Conservation (phyloP, 1,284 basidiomycete species). For the Pseudozyma flocculosa region DNA sequence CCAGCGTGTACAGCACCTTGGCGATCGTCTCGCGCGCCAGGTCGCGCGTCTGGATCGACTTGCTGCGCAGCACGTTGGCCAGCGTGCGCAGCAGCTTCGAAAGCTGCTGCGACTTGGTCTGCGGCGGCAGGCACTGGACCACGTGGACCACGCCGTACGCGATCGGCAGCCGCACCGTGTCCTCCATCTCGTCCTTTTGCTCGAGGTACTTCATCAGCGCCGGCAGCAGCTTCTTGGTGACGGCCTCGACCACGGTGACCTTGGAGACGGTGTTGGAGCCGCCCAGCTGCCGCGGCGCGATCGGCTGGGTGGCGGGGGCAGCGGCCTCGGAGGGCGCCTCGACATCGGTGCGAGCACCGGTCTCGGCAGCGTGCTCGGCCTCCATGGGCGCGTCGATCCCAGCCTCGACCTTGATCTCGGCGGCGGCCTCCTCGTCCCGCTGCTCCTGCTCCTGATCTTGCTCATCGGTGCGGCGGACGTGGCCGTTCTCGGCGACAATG, state of each 20-base stretch:
- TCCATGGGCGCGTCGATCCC: too few species aligned
- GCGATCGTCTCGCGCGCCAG: constrained; percentile 80
- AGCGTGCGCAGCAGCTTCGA: constrained; percentile 78
- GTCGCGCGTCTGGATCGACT: constrained; percentile 90
- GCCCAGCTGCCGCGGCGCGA: background rate
- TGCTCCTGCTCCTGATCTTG: too few species aligned
- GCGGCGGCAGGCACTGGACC: constrained; percentile 75
- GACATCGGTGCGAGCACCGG: too few species aligned
- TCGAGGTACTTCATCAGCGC: constrained; percentile 54
- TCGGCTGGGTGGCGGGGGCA: background rate
- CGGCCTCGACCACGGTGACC: constrained; percentile 70
- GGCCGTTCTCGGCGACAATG: background rate
- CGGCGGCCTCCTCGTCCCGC: constrained; percentile 47
- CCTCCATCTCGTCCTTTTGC: constrained; percentile 73
- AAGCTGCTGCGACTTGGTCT: constrained; percentile 65
- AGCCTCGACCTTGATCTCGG: constrained; percentile 12
- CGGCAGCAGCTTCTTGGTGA: constrained; percentile 62
- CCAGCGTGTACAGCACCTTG: constrained; percentile 76
- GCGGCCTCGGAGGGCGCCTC: constrained; percentile 16
- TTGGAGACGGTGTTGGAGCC: constrained; percentile 1
- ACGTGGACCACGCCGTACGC: constrained; percentile 84
- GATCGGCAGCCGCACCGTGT: constrained; percentile 73
- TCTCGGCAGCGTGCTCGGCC: background rate
- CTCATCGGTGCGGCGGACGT: background rate
- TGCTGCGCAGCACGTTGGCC: constrained; percentile 83